These are phyloP conservation scores for Aspergillus latus DNA, from an alignment of 2,329 filamentous ascomycete species.

Conservation along the genomic window DNA sequence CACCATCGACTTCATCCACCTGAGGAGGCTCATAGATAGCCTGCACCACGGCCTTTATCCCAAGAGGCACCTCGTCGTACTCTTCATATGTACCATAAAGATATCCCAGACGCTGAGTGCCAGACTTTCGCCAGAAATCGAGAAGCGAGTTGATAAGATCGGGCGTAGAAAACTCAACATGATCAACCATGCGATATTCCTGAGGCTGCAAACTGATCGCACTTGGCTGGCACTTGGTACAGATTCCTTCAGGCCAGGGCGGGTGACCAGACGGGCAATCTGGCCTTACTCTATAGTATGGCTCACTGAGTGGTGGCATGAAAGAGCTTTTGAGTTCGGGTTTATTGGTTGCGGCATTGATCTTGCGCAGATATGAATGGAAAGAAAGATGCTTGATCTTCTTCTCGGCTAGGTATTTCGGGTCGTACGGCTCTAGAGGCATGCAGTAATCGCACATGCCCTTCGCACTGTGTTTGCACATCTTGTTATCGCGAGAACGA, in stretches of 20 bases:
- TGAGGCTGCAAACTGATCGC: conserved; percentile 95
- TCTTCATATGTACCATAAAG: conserved; percentile 88
- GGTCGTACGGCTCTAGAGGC: conserved; percentile 89
- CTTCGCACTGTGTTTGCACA: conserved; percentile 94
- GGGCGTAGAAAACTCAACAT: conserved; percentile 64
- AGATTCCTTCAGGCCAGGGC: conserved; percentile 93
- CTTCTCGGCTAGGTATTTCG: conserved; percentile 85
- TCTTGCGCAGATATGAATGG: conserved; percentile 89
- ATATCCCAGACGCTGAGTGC: conserved; percentile 80
- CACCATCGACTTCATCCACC: conserved; percentile 80
- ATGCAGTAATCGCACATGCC: conserved; percentile 99
- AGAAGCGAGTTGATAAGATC: conserved; percentile 11
- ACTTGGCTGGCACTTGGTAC: conserved; percentile 95
- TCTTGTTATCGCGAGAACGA: conserved; percentile 69
- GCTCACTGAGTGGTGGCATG: conserved; percentile 91
- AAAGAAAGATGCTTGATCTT: conserved; percentile 99
- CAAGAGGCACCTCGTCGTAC: conserved; percentile 88
- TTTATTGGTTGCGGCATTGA: conserved; percentile 95
- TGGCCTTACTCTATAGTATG: conserved; percentile 82
- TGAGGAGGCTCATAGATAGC: conserved; percentile 97
- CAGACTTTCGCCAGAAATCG: conserved; percentile 72
- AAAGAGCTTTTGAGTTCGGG: conserved; percentile 91
- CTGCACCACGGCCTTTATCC: conserved; percentile 92
- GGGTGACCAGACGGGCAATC: conserved; percentile 93
- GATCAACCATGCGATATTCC: conserved; percentile 93